Evolutionary conservation across 768 basidiomycete genomes (phyloP), one percentile per base, ranked within the genome.

Genomic region (Leccinum subtestaceum): DNA sequence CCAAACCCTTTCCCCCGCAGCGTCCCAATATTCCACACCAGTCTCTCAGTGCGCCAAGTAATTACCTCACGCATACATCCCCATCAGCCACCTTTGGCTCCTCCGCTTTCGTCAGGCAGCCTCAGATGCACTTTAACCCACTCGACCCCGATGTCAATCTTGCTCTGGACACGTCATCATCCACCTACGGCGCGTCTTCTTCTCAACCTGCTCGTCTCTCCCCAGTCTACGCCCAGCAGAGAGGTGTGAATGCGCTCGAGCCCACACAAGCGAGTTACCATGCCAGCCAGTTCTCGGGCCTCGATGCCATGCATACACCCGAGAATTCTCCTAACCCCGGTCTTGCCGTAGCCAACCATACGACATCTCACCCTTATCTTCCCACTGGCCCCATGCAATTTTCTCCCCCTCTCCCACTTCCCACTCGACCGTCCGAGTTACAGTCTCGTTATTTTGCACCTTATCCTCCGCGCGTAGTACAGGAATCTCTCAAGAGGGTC

Each of bases 341-440:
- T 29, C 0, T 46, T n/a, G n/a, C 53, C 52, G 23, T 60, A 40
- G 11, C 45, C 34, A 55, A 15, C 52, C 60, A 52, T 12, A 29
- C 57, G 17, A 27, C 62, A 11, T 45, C 65, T 23, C 65, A 52
- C 31, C n/a, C 62, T 17, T 72, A 65, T 51, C 19, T 61, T 38
- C 58, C 70, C 7, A 7, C 61, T 31, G 70, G 64, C 11, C 70
- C 72, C 21, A 72, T 73, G 73, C 72, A 73, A 19, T 74, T 74
- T 40, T 40, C 72, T 31, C 10, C 62, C 21, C 61, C 73, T 5
- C 73, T 68, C 50, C 66, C 63, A 9, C 73, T 61, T 17, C 72
- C 72, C 5, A 2, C 58, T 31, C 72, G 72, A 23, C 66, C 63
- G 36, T 72, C 73, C 10, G 72, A 73, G 53, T 2, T 73, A 3